Evolutionary conservation across 805 yeast genomes (phyloP).

Genomic region (Debaryomyces maramus): DNA sequence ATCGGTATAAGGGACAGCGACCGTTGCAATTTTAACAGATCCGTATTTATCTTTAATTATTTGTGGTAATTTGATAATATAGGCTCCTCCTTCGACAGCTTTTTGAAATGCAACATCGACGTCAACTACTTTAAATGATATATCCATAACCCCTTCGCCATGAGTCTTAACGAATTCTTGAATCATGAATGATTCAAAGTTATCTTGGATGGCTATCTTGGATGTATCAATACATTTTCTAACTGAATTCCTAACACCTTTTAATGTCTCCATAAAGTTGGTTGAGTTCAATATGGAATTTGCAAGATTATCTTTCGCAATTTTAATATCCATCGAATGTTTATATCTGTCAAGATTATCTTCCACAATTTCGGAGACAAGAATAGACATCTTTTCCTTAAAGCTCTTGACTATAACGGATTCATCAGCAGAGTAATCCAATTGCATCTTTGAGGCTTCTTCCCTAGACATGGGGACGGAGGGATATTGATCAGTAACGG

Average conservation of each 20-base stretch:
- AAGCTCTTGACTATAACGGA: constrained; percentile 3
- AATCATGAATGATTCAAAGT: constrained; percentile 15
- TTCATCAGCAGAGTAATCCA: constrained; percentile 6
- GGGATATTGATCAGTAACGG: constrained; percentile 16
- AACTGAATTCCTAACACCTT: constrained; percentile 12
- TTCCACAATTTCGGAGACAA: constrained; percentile 46
- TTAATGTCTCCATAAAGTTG: constrained; percentile 9
- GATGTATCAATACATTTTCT: constrained; percentile 15
- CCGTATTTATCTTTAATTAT: constrained; percentile 49
- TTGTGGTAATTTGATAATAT: constrained; percentile 26
- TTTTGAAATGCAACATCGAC: constrained; percentile 43
- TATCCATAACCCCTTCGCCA: constrained; percentile 82
- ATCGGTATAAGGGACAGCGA: constrained; percentile 51
- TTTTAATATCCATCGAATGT: constrained; percentile 4
- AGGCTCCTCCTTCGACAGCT: constrained; percentile 58
- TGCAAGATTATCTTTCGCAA: constrained; percentile 6
- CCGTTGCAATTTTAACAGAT: constrained; percentile 48
- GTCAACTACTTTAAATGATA: constrained; percentile 62
- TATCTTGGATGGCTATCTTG: constrained; percentile 17
- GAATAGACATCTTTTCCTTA: constrained; percentile 13
- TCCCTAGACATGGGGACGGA: constrained; percentile 13
- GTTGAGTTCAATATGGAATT: constrained; percentile 14
- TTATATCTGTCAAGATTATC: constrained; percentile 12
- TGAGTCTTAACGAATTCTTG: constrained; percentile 43
- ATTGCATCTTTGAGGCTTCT: constrained; percentile 18